A percentile compares a stretch with the other conserved stretches of the same genome.
phyloP scores from a whole-genome alignment of 225 moss, liverwort and hornwort species.

The Thuidium tamariscinum region DNA sequence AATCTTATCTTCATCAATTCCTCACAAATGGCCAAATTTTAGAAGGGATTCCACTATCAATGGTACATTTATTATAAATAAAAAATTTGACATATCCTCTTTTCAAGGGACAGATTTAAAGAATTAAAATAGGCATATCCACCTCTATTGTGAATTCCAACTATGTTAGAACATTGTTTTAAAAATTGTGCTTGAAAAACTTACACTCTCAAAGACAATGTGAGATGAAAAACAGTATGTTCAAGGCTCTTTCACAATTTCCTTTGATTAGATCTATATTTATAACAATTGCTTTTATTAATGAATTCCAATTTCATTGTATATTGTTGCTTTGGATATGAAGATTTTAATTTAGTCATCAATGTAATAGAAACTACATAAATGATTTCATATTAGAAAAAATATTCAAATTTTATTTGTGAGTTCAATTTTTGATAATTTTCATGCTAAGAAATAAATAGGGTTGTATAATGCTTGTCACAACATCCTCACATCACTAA shows the following conservation, averaged over 20 bases:
- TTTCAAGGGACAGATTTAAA: too few species aligned
- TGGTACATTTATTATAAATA: too few species aligned
- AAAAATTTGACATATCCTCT: too few species aligned
- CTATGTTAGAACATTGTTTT: neutral
- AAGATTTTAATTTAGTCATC: neutral
- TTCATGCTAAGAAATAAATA: neutral
- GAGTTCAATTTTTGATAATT: neutral
- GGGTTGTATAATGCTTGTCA: neutral
- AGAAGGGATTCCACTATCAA: too few species aligned
- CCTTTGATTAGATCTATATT: neutral
- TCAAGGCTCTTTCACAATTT: neutral
- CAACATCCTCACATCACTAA: neutral
- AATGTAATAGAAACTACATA: neutral
- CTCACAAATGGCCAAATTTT: too few species aligned
- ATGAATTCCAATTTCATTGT: neutral
- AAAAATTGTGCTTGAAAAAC: neutral
- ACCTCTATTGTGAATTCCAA: neutral
- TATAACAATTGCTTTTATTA: rapidly evolving
- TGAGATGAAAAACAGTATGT: too few species aligned
- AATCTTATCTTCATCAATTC: too few species aligned
- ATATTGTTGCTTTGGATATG: neutral
- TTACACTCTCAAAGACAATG: too few species aligned
- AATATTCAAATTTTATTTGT: neutral
- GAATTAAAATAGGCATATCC: neutral
- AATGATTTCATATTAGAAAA: neutral